Evolutionary conservation across 805 yeast species (phyloP).

Genomic region (Kluyveromyces aestuarii): DNA sequence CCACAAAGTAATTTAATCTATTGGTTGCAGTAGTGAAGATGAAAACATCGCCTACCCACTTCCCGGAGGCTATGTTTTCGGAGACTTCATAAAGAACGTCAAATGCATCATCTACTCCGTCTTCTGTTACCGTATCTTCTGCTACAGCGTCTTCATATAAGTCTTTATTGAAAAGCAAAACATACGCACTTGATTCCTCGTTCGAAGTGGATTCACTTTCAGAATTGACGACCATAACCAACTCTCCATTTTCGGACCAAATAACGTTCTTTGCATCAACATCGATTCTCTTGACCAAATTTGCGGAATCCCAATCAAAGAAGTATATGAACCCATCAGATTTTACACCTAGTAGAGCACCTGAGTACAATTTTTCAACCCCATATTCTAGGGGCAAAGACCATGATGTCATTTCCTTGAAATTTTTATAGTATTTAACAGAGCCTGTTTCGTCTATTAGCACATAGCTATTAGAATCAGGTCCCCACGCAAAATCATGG

Average conservation of each 20-base stretch:
- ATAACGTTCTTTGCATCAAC: slow-evolving; percentile 72
- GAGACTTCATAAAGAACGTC: slow-evolving; percentile 75
- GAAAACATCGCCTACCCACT: slow-evolving; percentile 96
- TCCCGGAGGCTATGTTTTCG: slow-evolving; percentile 79
- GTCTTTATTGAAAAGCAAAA: slow-evolving; percentile 64
- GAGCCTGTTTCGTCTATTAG: slow-evolving; percentile 58
- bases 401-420: slow-evolving; percentile 63
- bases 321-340: slow-evolving; percentile 79
- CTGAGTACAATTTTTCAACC: slow-evolving; percentile 78
- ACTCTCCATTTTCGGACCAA: slow-evolving; percentile 93
- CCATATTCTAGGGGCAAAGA: slow-evolving; percentile 58
- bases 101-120: slow-evolving; percentile 82
- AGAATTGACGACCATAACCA: slow-evolving; percentile 62
- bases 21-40: slow-evolving; percentile 80
- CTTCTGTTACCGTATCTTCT: slow-evolving; percentile 51
- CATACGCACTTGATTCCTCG: slow-evolving; percentile 51
- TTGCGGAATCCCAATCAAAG: slow-evolving; percentile 89
- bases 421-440: slow-evolving; percentile 71
- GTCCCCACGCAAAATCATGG: slow-evolving; percentile 89
- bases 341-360: slow-evolving; percentile 78
- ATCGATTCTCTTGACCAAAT: slow-evolving; percentile 78
- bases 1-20: slow-evolving; percentile 89
- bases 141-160: slow-evolving; percentile 52
- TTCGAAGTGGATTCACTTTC: slow-evolving; percentile 30
- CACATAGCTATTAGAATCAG: slow-evolving; percentile 82